Base-by-base conservation (phyloP, 495 filamentous ascomycete genomes). In the Gamarada debralockiae region DNA sequence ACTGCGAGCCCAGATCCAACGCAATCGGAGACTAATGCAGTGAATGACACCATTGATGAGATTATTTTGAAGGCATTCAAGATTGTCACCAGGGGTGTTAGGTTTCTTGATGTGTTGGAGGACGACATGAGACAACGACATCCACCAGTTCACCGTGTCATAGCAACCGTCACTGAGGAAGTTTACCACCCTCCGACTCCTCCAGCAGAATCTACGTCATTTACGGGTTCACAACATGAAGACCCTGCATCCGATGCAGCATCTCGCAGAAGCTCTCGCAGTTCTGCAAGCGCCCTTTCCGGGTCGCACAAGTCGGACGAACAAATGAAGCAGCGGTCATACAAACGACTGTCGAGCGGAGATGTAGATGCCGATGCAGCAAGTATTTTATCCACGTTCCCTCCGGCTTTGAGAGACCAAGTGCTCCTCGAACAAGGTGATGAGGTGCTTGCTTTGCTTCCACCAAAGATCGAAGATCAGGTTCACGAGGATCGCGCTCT, bases 41-140 rank as follows among this genome's bases (percentile, higher is more conserved):
- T 89, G 27, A 89, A 92, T 58, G 80, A 83, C 55, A 77, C 92
- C 25, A 74, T 95, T 47, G 92, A 97, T 65, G 90, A 95, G 65
- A 88, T 97, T 81, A 83, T 97, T 10, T 70, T 95, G 44, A 92
- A 91, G 64, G 91, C 90, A 0, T 97, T 95, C 73, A 92, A 88
- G 60, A 89, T 97, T 52, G 87, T 95, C n/a, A 90, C 83, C 50
- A 86, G 91, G 52, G 89, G 87, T 31, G 90, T 97, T 46, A 79
- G 83, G 53, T 97, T 99, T 65, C 74, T 97, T 15, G 95, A 99
- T 62, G 76, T 91, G 3, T 86, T 90, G 76, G 83, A 89, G 21
- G 83, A 92, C 50, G 86, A 90, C 56, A 70, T 72, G 31, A 66
- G 67, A 33, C 54, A 66, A 13, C 70, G 73, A 23, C 62, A 69